Evolutionary conservation across 768 basidiomycete species (phyloP), one percentile per base, ranked within the genome.

Genomic region (Lactarius trivialis): DNA sequence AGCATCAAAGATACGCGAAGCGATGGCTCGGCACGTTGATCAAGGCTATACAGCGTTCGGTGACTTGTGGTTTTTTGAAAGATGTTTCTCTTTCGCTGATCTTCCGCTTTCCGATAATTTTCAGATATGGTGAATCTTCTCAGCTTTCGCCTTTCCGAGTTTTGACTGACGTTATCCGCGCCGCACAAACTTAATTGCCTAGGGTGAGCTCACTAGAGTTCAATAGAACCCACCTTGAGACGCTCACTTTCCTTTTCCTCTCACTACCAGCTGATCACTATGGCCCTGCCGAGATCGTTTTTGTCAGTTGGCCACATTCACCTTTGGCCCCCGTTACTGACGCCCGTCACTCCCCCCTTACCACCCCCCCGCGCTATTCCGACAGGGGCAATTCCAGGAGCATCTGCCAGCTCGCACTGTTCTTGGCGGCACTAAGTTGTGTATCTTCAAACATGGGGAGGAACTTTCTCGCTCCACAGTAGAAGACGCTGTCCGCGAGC

Each of bases 391-490:
- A 71, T 89, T 88, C 73, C 80, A 80, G 68, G 69, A 74, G 64
- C 76, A 79, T 14, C 72, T 82, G 19, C 71, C 76, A 32, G 65
- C 73, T 33, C 69, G 78, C 32, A 68, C 73, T 3, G 78, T 88
- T 11, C 64, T 92, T 28, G 87, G 89, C 48, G 89, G 86, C 1
- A 93, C 92, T 2, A 93, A 93, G 70, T 93, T 89, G 89, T 92
- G 90, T 71, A 82, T 90, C 15, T 92, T 92, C 76, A 78, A 81
- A 60, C 74, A 75, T 32, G 75, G 77, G 17, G 73, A 48, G 11
- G 45, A 73, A 15, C 76, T 82, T 1, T 79, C 86, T 3, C 82
- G 81, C 7, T 72, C 77, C 33, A 72, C 79, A 56, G 88, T 91
- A 54, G 78, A 84, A 67, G 79, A 79, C 9, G 86, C 82, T 11